These are phyloP conservation scores for Tuber borchii DNA, from an alignment of 495 filamentous ascomycete species.

Conservation along the genomic window DNA sequence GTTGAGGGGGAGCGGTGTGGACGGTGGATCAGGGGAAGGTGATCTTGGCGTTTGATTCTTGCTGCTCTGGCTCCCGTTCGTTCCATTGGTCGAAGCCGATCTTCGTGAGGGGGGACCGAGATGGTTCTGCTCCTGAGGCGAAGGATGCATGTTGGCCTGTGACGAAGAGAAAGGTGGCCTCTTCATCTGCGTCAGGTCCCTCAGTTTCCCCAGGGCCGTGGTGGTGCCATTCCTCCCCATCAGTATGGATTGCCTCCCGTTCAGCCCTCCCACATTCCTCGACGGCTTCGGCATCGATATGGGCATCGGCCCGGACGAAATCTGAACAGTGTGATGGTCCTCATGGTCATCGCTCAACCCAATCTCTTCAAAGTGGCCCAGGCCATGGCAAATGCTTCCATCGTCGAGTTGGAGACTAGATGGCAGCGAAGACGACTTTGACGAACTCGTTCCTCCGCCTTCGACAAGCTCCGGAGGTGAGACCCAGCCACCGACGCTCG, in stretches of 20 bases:
- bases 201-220: constrained; percentile 17
- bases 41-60: constrained; percentile 5
- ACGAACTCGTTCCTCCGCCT: constrained; percentile 64
- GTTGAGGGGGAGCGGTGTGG: constrained; percentile 2
- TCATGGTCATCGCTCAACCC: constrained; percentile 60
- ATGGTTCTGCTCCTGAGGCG: constrained; percentile 19
- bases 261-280: constrained; percentile 11
- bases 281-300: constrained; percentile 18
- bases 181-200: constrained; percentile 43
- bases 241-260: constrained; percentile 17
- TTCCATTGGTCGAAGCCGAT: constrained; percentile 8
- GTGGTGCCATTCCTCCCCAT: constrained; percentile 15
- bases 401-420: constrained; percentile 68
- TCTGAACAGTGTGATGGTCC: background rate
- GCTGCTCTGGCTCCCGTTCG: constrained; percentile 8
- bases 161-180: constrained; percentile 26
- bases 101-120: constrained; percentile 31
- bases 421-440: constrained; percentile 81
- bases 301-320: constrained; percentile 3
- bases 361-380: constrained; percentile 87
- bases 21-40: constrained; percentile 23
- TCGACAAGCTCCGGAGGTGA: constrained; percentile 32
- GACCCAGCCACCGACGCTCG: constrained; percentile 34
- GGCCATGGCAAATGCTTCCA: constrained; percentile 59
- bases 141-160: constrained; percentile 25